Evolutionary conservation across 2,329 filamentous ascomycete genomes (phyloP), one percentile per base, ranked within the genome.

Genomic region (Domatiomyces catenatus): DNA sequence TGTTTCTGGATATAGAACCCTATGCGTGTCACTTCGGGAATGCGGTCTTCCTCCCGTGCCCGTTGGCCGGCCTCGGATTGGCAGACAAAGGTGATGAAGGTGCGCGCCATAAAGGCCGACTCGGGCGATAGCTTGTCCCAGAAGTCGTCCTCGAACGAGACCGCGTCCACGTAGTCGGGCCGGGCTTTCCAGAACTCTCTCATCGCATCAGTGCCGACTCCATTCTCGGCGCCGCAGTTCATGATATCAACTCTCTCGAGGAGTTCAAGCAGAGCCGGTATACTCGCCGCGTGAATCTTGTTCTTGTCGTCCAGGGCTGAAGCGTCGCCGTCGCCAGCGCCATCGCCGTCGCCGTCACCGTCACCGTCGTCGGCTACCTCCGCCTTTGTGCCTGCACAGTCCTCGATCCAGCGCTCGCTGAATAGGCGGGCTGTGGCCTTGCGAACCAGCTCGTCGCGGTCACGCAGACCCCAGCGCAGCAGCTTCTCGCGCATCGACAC

Each of bases 351-450:
- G 42, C 79, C 77, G 17, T 74, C 72, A 12, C 24, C 36, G 5
- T 26, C 42, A 39, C 81, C 76, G 15, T 42, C 28, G 4, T 46
- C 44, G 6, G 22, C 47, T 28, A 36, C 32, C 15, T 48, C 19
- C 12, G 45, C 28, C 6, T 75, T 71, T 1, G 77, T 73, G 1
- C 83, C 83, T 5, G 85, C 88, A 60, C 89, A 95, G 62, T 96
- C 87, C 63, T 96, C 90, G 54, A 98, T 90, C 92, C 92, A 98
- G n/a, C 87, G 80, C 62, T 95, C 89, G 54, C 84, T 81, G 69
- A 98, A 98, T 5, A 96, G 73, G 45, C 86, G 83, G 6, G 85
- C 87, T 2, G 92, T 86, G 7, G 90, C 90, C 65, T 94, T 94
- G 48, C 89, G 81, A 10, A 98, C 92, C 59, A 84, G 87, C 58